These are phyloP conservation scores for Phytophthora sp. DNA, from an alignment of 352 stramenopile genomes.

Conservation along the genomic window DNA sequence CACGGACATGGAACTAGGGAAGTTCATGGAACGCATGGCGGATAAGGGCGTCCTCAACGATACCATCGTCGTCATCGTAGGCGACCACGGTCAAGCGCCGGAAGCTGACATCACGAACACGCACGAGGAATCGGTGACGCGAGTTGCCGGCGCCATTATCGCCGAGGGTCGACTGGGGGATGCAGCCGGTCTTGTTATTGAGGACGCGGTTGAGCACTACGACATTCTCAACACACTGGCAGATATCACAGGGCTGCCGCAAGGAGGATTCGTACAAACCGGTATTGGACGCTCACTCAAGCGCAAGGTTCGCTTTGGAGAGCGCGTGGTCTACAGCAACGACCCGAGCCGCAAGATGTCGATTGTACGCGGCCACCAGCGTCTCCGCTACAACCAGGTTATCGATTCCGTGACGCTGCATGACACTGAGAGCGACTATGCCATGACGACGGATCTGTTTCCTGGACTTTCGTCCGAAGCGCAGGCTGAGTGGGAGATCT, in stretches of 20 bases:
- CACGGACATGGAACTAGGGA: slow-evolving; percentile 51
- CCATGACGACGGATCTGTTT: slow-evolving; percentile 42
- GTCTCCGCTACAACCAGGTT: slow-evolving; percentile 47
- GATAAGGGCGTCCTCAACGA: slow-evolving; percentile 52
- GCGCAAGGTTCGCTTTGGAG: slow-evolving; percentile 20
- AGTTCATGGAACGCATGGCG: slow-evolving; percentile 57
- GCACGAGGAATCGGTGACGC: slow-evolving; percentile 45
- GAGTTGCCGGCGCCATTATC: slow-evolving; percentile 48
- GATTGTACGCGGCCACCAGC: slow-evolving; percentile 48
- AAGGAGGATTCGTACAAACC: slow-evolving; percentile 52
- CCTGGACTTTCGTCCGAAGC: slow-evolving; percentile 8
- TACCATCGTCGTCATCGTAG: slow-evolving; percentile 60
- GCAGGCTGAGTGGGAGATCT: slow-evolving; percentile 31
- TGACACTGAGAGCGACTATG: slow-evolving; percentile 45
- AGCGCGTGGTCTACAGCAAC: slow-evolving; percentile 52
- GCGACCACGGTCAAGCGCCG: slow-evolving; percentile 59
- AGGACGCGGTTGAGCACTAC: slow-evolving; percentile 51
- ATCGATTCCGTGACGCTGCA: slow-evolving; percentile 46
- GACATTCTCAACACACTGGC: slow-evolving; percentile 67
- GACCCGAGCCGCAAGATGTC: slow-evolving; percentile 56
- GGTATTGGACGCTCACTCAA: slow-evolving; percentile 66
- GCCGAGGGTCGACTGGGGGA: slow-evolving; percentile 51
- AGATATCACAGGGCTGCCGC: slow-evolving; percentile 58
- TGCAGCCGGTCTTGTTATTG: slow-evolving; percentile 39
- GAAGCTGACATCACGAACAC: slow-evolving; percentile 50